Evolutionary conservation across 176 grass and related monocot species (phyloP), one percentile per base, ranked within the genome.

Genomic region (Avena eriantha): DNA sequence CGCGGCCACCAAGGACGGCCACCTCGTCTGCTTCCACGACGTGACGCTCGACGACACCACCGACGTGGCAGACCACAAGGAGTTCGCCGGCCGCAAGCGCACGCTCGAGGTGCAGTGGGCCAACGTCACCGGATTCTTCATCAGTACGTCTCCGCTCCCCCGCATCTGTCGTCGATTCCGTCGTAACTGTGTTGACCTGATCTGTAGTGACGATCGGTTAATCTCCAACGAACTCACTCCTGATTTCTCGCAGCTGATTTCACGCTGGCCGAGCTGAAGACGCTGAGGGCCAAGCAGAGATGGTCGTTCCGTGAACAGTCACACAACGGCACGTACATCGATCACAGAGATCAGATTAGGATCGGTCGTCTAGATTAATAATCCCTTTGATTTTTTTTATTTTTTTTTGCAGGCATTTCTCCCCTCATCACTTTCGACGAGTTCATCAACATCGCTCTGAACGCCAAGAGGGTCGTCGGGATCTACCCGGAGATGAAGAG

Each of bases 401-500:
- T 7, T 24, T 41, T 11, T 8, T 33, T 22, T 31, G 8, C 69
- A 92, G 90, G 90, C n/a, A 35, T 86, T 6, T 92, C 87, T 33
- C 90, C 73, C 36, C 89, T 92, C 84, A 89, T 92, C 76, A 92
- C 90, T 15, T 92, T 92, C 80, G 84, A 89, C 13, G 87, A 92
- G 86, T 86, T 92, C 87, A 92, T 92, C 57, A 29, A 73, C 79
- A 86, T 89, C 48, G 87, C 90, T 14, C 58, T 80, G 24, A 89
- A 80, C 57, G 79, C 90, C 66, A 81, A 79, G 23, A 68, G 83
- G 29, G 74, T 89, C 21, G 87, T 92, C 3, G 87, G 87, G 46
- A 92, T 92, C 83, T 89, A 86, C 80, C 90, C 90, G 51, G 90
- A 89, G 84, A 83, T 89, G 80, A 92, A 92, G 87, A 92, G 79